Percentiles rank a stretch among this genome's conserved stretches.
Conservation (phyloP, 306 rosid genomes). For the Trifolium subterraneum region DNA sequence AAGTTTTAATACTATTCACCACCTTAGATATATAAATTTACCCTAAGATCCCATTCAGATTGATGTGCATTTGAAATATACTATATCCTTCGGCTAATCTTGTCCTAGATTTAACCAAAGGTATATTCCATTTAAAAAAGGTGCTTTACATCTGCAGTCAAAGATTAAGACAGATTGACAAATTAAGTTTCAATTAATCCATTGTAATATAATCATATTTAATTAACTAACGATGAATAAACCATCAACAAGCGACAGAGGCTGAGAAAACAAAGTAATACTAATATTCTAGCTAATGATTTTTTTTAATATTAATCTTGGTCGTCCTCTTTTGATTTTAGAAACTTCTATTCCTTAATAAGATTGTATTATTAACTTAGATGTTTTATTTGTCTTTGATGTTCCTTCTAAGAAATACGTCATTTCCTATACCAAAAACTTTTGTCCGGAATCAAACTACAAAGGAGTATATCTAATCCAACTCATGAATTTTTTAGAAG, state of each 20-base stretch:
- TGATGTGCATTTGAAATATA: constrained; percentile 29
- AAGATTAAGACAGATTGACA: constrained; percentile 38
- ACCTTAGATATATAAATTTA: too few relatives aligned
- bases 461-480: constrained; percentile 27
- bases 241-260: constrained; percentile 23
- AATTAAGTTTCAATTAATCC: constrained; percentile 21
- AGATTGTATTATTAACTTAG: constrained; percentile 37
- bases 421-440: constrained; percentile 44
- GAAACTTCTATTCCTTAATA: constrained; percentile 51
- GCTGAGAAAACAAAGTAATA: constrained; percentile 48
- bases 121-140: constrained; percentile 32
- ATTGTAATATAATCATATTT: not conserved
- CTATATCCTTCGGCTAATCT: constrained; percentile 32
- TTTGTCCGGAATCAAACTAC: constrained; percentile 37
- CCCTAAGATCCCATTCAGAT: not conserved
- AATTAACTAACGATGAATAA: not conserved
- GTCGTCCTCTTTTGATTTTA: constrained; percentile 2
- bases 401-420: constrained; percentile 41
- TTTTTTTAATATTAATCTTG: constrained; percentile 25
- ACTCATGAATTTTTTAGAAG: not conserved
- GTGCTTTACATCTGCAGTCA: constrained; percentile 36
- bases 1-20: too few relatives aligned
- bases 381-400: constrained; percentile 47
- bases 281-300: constrained; percentile 21
- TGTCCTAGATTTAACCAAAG: constrained; percentile 31